Evolutionary conservation across 192 early-diverging fungal genomes (phyloP).

Genomic region (Coemansia sp.): DNA sequence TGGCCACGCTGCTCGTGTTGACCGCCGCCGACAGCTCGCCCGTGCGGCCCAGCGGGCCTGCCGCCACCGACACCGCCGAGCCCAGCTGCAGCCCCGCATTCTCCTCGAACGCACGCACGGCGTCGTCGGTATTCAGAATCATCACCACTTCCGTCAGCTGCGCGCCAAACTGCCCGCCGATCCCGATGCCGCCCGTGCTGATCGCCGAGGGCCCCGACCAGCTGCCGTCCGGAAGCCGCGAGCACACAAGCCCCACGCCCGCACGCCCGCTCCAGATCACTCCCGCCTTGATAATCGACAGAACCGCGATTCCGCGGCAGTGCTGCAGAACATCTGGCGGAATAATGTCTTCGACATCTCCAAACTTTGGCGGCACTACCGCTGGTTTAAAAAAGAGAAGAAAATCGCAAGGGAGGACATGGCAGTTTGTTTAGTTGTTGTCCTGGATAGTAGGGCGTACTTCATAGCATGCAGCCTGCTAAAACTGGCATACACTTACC

Average conservation of each 20-base stretch:
- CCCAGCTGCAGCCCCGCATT: slow-evolving; percentile 85
- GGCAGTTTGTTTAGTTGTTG: no score
- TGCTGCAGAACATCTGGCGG: slow-evolving; percentile 62
- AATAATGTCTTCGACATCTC: slow-evolving; percentile 63
- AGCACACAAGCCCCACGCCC: slow-evolving; percentile 83
- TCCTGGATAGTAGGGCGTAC: no score
- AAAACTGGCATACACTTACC: not conserved
- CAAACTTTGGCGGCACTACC: slow-evolving; percentile 45
- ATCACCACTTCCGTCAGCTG: slow-evolving; percentile 89
- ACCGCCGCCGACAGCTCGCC: slow-evolving; percentile 78
- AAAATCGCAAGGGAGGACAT: no score
- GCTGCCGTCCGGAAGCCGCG: slow-evolving; percentile 58
- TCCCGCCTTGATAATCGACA: slow-evolving; percentile 90
- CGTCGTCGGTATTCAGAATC: slow-evolving; percentile 75
- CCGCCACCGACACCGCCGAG: slow-evolving; percentile 79
- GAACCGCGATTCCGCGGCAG: slow-evolving; percentile 87
- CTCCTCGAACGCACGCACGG: slow-evolving; percentile 79
- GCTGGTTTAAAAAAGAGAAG: not conserved
- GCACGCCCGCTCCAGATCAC: slow-evolving; percentile 83
- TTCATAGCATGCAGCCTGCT: no score
- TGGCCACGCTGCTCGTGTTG: slow-evolving; percentile 66
- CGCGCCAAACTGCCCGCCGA: slow-evolving; percentile 85
- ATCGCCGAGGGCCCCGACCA: slow-evolving; percentile 91
- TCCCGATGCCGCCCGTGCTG: slow-evolving; percentile 73
- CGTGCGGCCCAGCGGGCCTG: slow-evolving; percentile 80